Evolutionary conservation across 768 basidiomycete species (phyloP).

Genomic region (Tricholoma sp.): DNA sequence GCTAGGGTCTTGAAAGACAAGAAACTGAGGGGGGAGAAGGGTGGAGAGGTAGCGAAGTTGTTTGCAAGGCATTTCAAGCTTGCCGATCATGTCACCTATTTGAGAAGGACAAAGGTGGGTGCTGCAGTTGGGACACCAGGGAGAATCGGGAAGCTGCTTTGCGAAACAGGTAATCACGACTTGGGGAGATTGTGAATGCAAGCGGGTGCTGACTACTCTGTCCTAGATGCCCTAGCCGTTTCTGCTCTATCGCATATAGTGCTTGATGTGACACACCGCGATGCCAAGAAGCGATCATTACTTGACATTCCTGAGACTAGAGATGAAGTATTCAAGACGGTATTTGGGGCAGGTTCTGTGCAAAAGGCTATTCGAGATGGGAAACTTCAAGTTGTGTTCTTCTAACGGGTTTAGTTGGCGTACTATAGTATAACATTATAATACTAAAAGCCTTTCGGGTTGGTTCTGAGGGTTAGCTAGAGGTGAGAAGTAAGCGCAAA

Average conservation of each 20-base stretch:
- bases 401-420: conserved; percentile 33
- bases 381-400: conserved; percentile 76
- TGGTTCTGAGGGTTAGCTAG: conserved; percentile 80
- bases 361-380: conserved; percentile 62
- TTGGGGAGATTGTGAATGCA: background rate
- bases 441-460: conserved; percentile 84
- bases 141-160: conserved; percentile 80
- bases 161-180: conserved; percentile 49
- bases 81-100: conserved; percentile 78
- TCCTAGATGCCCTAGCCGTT: conserved; percentile 62
- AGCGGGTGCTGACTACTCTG: conserved; percentile 4
- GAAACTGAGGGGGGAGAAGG: conserved; percentile 70
- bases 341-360: conserved; percentile 61
- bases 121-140: conserved; percentile 92
- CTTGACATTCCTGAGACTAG: conserved; percentile 83
- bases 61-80: conserved; percentile 96
- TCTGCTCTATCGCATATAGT: conserved; percentile 82
- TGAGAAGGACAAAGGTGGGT: conserved; percentile 81
- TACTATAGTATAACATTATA: conserved; percentile 7
- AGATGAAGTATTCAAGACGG: conserved; percentile 72
- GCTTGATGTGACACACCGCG: conserved; percentile 68
- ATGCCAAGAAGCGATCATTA: conserved; percentile 70
- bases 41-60: conserved; percentile 90
- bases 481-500: background rate
- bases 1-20: conserved; percentile 69